Evolutionary conservation across 1,284 basidiomycete species (phyloP).

Genomic region (Leccinum fallax): DNA sequence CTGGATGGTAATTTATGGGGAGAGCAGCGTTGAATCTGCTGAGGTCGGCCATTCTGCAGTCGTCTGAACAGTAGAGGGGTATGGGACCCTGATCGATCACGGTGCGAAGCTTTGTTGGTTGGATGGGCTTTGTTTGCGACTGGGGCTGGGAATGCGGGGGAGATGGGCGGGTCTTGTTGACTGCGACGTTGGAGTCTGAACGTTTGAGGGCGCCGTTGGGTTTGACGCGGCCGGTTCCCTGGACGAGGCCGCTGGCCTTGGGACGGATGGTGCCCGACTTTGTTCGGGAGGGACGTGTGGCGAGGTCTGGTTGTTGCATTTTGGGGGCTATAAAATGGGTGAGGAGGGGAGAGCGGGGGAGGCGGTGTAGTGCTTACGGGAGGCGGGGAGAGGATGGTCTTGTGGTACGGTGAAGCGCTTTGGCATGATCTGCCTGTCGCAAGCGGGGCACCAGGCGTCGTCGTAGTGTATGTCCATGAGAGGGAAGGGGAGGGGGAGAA

Average conservation of each 20-base stretch:
- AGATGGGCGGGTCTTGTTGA: constrained; percentile 26
- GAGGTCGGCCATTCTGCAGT: constrained; percentile 64
- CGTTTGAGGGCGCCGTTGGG: constrained; percentile 56
- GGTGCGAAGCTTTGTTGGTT: constrained; percentile 52
- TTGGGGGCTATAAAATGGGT: constrained; percentile 23
- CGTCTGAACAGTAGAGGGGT: constrained; percentile 79
- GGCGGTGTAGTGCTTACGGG: constrained; percentile 35
- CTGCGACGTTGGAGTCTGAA: constrained; percentile 33
- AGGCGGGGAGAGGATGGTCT: constrained; percentile 33
- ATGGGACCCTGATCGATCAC: constrained; percentile 75
- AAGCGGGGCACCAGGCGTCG: constrained; percentile 73
- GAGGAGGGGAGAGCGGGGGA: constrained; percentile 14
- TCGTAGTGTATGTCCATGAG: constrained; percentile 55
- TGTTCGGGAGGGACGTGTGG: constrained; percentile 34
- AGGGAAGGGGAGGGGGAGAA: not conserved
- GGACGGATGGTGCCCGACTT: constrained; percentile 47
- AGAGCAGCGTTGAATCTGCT: constrained; percentile 43
- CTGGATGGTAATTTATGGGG: constrained; percentile 50
- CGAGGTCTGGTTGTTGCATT: constrained; percentile 23
- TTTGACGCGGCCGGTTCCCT: constrained; percentile 61
- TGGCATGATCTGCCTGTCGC: constrained; percentile 69
- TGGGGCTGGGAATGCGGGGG: constrained; percentile 21
- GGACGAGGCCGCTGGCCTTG: constrained; percentile 53
- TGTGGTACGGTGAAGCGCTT: constrained; percentile 57
- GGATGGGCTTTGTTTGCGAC: constrained; percentile 29